These are phyloP conservation scores for Termitomyces titanicus DNA, from an alignment of 768 basidiomycete species.

Conservation along the genomic window DNA sequence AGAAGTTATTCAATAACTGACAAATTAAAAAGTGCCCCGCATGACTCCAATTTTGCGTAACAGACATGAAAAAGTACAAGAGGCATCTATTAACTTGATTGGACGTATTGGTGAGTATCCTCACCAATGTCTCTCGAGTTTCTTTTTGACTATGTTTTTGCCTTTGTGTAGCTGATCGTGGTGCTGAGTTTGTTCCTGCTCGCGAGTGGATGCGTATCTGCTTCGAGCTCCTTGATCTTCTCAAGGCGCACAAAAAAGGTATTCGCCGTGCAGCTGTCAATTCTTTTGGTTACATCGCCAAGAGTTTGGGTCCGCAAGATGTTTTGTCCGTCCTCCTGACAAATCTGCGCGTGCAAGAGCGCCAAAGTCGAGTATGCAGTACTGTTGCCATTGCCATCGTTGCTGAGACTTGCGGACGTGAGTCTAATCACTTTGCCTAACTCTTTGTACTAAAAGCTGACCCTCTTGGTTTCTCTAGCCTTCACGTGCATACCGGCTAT, in stretches of 20 bases:
- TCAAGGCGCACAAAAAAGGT: slow-evolving; percentile 99
- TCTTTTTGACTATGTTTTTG: slow-evolving; percentile 13
- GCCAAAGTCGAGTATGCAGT: slow-evolving; percentile 97
- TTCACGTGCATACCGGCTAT: slow-evolving; percentile 99
- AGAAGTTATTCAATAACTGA: neutral
- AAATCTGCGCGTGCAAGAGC: slow-evolving; percentile 96
- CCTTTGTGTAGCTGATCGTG: slow-evolving; percentile 74
- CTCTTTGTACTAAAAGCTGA: slow-evolving; percentile 1
- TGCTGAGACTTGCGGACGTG: slow-evolving; percentile 86
- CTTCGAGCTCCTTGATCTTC: slow-evolving; percentile 92
- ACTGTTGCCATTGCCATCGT: slow-evolving; percentile 98
- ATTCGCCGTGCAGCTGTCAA: slow-evolving; percentile 99
- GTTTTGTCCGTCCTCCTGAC: slow-evolving; percentile 94
- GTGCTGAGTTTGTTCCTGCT: slow-evolving; percentile 97
- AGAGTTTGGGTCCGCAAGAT: slow-evolving; percentile 98
- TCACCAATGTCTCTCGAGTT: neutral
- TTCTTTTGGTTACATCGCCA: slow-evolving; percentile 99
- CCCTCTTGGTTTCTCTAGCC: slow-evolving; percentile 34
- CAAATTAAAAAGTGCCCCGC: slow-evolving; percentile 74
- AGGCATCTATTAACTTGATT: slow-evolving; percentile 98
- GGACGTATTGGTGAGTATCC: slow-evolving; percentile 78
- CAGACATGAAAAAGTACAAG: slow-evolving; percentile 98
- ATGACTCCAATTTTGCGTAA: slow-evolving; percentile 99
- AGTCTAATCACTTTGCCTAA: slow-evolving; percentile 19
- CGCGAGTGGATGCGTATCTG: slow-evolving; percentile 99